A percentile compares a stretch with the other conserved stretches of the same genome.
These are phyloP conservation scores for Leptoxyphium fumago DNA, from an alignment of 2,329 filamentous ascomycete genomes.

Conservation along the genomic window DNA sequence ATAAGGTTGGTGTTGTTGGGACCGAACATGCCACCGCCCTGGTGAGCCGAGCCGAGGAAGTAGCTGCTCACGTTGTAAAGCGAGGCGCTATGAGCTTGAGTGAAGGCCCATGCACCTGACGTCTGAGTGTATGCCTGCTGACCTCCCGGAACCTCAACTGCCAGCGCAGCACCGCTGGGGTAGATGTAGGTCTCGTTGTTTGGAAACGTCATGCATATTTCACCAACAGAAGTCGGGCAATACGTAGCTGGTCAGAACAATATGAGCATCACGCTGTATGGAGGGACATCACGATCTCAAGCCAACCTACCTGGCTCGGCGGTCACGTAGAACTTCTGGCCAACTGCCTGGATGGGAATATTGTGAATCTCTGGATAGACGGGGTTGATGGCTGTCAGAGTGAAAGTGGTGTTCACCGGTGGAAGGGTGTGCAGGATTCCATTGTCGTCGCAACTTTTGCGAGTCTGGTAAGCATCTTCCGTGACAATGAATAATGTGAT, in stretches of 20 bases:
- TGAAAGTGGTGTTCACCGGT: conserved; percentile 3
- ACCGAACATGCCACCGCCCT: conserved; percentile 8
- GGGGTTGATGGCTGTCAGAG: conserved; percentile 6
- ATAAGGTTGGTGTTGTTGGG: conserved; percentile 5
- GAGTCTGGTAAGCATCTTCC: no score
- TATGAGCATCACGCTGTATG: neutral
- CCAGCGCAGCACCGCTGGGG: conserved; percentile 1
- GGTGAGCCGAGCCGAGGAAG: conserved; percentile 5
- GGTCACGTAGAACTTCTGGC: conserved; percentile 6
- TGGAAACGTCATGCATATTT: conserved; percentile 1
- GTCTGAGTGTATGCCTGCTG: conserved; percentile 9
- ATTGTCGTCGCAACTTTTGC: neutral
- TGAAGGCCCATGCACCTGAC: conserved; percentile 9
- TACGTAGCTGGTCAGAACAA: neutral
- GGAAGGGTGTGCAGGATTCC: neutral
- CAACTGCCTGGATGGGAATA: conserved; percentile 6
- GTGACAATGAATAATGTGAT: no score
- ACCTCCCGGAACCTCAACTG: conserved; percentile 10
- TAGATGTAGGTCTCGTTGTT: neutral
- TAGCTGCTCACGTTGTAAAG: conserved; percentile 2
- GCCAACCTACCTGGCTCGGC: neutral
- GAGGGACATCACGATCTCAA: neutral
- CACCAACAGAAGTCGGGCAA: neutral
- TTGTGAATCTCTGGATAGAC: conserved; percentile 4
- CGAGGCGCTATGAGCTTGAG: conserved; percentile 8